These are phyloP conservation scores for Talaromyces proteolyticus DNA, from an alignment of 495 filamentous ascomycete species.

Conservation along the genomic window DNA sequence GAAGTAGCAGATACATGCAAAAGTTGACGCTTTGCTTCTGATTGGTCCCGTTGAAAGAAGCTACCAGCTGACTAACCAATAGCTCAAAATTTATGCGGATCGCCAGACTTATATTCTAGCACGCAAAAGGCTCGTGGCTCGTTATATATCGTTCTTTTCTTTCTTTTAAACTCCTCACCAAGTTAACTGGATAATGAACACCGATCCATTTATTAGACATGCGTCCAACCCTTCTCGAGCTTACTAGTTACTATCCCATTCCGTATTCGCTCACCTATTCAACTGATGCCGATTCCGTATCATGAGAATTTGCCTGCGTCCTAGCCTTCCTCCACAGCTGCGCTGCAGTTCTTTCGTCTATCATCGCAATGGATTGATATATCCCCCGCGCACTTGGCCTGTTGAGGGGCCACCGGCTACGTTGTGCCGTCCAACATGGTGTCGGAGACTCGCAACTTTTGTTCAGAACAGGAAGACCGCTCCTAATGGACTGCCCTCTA, in stretches of 20 bases:
- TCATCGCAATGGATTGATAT: neutral
- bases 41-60: too few species aligned
- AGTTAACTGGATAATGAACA: neutral
- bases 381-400: neutral
- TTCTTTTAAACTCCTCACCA: neutral
- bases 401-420: neutral
- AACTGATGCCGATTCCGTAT: slow-evolving; percentile 25
- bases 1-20: too few species aligned
- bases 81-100: too few species aligned
- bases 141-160: too few species aligned
- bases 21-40: too few species aligned
- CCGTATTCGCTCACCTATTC: slow-evolving; percentile 22
- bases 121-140: too few species aligned
- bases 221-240: neutral
- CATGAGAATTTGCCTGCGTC: slow-evolving; percentile 38
- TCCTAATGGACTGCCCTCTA: neutral
- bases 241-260: slow-evolving; percentile 8
- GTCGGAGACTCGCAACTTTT: neutral
- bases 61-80: too few species aligned
- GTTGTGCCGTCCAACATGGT: neutral
- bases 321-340: slow-evolving; percentile 31
- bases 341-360: slow-evolving; percentile 17
- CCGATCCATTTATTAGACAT: slow-evolving; percentile 1
- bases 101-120: too few species aligned
- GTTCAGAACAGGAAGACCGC: neutral